Evolutionary conservation across 306 rosid genomes (phyloP).

Genomic region (Trifolium subterraneum): DNA sequence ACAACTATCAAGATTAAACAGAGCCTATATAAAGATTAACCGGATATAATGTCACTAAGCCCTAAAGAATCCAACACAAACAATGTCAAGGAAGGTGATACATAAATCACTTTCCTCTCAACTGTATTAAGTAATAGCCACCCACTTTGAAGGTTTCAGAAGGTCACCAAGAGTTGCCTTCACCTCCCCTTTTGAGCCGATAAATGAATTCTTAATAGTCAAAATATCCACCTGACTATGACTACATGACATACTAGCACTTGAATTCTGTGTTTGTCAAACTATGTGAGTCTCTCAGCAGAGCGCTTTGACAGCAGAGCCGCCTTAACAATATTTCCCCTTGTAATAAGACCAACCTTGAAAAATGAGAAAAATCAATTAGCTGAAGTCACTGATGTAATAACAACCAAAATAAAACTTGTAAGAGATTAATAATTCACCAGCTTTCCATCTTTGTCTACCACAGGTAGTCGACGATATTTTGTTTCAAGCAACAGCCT

Average conservation of each 20-base stretch:
- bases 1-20: conserved; percentile 3
- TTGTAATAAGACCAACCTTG: conserved; percentile 88
- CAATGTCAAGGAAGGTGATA: conserved; percentile 35
- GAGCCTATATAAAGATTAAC: conserved; percentile 25
- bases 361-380: conserved; percentile 42
- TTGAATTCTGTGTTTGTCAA: background rate
- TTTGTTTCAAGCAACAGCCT: conserved; percentile 95
- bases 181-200: conserved; percentile 29
- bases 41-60: conserved; percentile 21
- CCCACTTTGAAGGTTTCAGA: conserved; percentile 28
- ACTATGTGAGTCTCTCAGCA: conserved; percentile 41
- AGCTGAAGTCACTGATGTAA: conserved; percentile 33
- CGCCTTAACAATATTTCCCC: conserved; percentile 91
- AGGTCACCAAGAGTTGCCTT: conserved; percentile 39
- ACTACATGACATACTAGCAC: conserved; percentile 19
- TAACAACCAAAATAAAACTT: conserved; percentile 25
- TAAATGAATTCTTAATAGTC: conserved; percentile 21
- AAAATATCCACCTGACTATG: conserved; percentile 19
- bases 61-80: conserved; percentile 32
- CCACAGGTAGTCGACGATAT: conserved; percentile 89
- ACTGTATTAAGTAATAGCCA: conserved; percentile 6
- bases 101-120: conserved; percentile 35
- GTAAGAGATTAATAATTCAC: conserved; percentile 46
- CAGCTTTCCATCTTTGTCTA: conserved; percentile 78
- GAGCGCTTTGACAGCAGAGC: conserved; percentile 83